Base-by-base conservation (phyloP, 2,329 filamentous ascomycete species). In the Raffaelea ambrosiae region DNA sequence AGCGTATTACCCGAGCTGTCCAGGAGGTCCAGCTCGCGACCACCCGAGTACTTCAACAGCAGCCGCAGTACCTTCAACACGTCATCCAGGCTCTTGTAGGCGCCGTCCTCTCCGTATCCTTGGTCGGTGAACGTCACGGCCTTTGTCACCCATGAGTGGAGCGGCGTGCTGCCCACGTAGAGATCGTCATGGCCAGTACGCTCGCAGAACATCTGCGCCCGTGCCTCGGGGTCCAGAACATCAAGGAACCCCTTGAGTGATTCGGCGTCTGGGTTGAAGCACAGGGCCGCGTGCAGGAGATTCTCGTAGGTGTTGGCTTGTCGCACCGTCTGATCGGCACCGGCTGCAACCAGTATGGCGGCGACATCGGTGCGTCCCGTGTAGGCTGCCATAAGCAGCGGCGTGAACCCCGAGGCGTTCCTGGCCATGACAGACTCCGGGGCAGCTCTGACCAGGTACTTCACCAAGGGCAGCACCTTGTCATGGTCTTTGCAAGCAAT, bases 281-380 rank as follows among this genome's bases (percentile, higher is more conserved):
- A 47, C 11, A 69, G 57, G 7, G 81, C 69, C 3, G 72, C 67
- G 58, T 94, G 88, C 1, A 91, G 53, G 16, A 91, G 66, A 55
- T 91, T 94, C 54, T 77, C 72, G 11, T 79, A 79, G 3, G 23
- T 46, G 4, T 4, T 10, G 10, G 65, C 65, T 58, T 87, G 82
- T 21, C 81, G 81, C 31, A 67, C 67, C 1, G 78, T 77, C 58
- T 87, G 82, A 58, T 93, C 79, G 2, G 86, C 85, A 3, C 84
- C 86, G 22, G 76, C 77, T 1, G 73, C 67, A 44, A 91, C 71
- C 33, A 95, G 71, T 0, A 79, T 67, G 56, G 78, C 76, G 16
- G 76, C 74, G 19, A 76, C 73, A 2, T 78, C 66, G 16, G 72
- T 55, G 19, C 75, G 73, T 11, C 76, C 73, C 3, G 77, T 64